phyloP scores from a whole-genome alignment of 2,329 filamentous ascomycete species.

The Trichoderma lentiforme region DNA sequence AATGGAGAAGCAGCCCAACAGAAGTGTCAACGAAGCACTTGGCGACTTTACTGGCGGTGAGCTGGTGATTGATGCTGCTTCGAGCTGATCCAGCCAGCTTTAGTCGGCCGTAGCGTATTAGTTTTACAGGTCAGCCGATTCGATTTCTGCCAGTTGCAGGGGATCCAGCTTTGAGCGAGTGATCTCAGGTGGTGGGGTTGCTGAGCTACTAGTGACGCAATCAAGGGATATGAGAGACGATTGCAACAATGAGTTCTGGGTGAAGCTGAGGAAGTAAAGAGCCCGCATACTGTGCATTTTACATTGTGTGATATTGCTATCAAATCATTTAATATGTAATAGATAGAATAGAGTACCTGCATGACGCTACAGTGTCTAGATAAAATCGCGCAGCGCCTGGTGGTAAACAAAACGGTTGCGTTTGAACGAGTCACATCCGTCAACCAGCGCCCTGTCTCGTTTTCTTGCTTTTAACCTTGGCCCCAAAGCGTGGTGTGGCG shows the following conservation, averaged over 20 bases:
- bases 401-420: not conserved
- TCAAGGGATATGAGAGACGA: not conserved
- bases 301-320: not conserved
- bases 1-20: not conserved
- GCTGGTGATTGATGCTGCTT: not conserved
- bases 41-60: constrained; percentile 9
- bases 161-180: not conserved
- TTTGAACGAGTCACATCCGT: not conserved
- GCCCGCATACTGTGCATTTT: not conserved
- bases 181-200: constrained; percentile 4
- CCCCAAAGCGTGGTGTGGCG: constrained; percentile 7
- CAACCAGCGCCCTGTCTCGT: not conserved
- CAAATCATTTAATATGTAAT: not conserved
- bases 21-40: not conserved
- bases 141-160: not conserved
- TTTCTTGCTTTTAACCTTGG: not conserved
- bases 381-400: not conserved
- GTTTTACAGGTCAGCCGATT: constrained; percentile 17
- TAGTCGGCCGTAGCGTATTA: constrained; percentile 8
- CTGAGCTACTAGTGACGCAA: constrained; percentile 11
- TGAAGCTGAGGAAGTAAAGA: not conserved
- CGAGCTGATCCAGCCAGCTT: not conserved
- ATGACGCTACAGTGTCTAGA: not conserved
- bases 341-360: not conserved
- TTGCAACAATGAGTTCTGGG: not conserved